phyloP scores from a whole-genome alignment of 1,139 yeast genomes.

The Kluyveromyces sp. region DNA sequence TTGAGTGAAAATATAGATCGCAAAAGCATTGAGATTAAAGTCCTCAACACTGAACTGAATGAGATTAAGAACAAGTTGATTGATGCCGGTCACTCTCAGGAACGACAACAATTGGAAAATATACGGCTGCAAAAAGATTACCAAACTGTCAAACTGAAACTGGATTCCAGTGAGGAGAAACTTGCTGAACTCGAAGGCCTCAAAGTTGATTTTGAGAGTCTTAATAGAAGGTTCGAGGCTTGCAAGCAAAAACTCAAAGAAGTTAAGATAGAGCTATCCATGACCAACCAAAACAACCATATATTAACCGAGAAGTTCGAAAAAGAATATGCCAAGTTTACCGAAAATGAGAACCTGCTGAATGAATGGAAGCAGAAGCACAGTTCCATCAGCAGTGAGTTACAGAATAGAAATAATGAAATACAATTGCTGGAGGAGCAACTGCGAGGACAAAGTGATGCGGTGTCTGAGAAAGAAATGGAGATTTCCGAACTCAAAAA shows the following conservation, averaged over 20 bases:
- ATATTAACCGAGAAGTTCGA: constrained; percentile 30
- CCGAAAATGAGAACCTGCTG: constrained; percentile 5
- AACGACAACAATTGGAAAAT: constrained; percentile 1
- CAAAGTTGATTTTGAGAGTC: constrained; percentile 29
- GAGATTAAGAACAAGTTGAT: constrained; percentile 2
- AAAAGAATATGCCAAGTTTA: constrained; percentile 8
- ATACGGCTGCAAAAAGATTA: neutral
- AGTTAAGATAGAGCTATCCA: constrained; percentile 23
- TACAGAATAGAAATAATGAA: constrained; percentile 7
- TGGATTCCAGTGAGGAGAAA: neutral
- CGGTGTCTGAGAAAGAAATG: constrained; percentile 5
- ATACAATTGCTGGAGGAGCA: constrained; percentile 6
- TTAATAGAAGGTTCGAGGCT: constrained; percentile 18
- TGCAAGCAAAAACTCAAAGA: constrained; percentile 13
- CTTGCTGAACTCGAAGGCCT: constrained; percentile 30
- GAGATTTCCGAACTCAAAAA: constrained; percentile 3
- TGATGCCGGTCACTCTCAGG: constrained; percentile 1
- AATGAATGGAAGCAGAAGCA: constrained; percentile 9
- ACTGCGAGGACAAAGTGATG: constrained; percentile 4
- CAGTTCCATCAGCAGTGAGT: neutral
- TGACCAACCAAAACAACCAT: constrained; percentile 28
- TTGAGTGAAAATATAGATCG: constrained; percentile 2
- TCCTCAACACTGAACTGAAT: neutral
- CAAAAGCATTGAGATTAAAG: neutral
- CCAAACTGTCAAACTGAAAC: neutral